Evolutionary conservation across 306 rosid genomes (phyloP).

Genomic region (Lathyrus sativus): DNA sequence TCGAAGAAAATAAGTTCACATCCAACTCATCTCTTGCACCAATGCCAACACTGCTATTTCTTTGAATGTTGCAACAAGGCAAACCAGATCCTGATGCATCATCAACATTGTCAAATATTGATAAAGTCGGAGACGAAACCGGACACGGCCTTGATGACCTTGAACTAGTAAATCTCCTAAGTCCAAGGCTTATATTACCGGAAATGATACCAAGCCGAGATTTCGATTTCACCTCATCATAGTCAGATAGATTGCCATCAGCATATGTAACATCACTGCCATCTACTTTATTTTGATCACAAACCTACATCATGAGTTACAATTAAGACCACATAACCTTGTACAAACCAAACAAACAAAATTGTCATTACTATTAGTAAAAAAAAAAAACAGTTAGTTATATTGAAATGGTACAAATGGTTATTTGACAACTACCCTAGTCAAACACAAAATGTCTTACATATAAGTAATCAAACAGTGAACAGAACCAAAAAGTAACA

Average conservation of each 20-base stretch:
- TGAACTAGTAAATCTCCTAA: slow-evolving; percentile 78
- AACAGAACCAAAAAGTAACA: slow-evolving; percentile 13
- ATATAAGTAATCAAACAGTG: slow-evolving; percentile 5
- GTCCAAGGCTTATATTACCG: neutral
- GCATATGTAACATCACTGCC: slow-evolving; percentile 46
- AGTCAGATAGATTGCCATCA: slow-evolving; percentile 47
- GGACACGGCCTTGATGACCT: slow-evolving; percentile 78
- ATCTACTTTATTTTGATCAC: slow-evolving; percentile 60
- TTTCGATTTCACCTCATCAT: slow-evolving; percentile 51
- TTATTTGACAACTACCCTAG: neutral
- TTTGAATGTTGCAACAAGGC: neutral
- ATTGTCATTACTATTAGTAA: slow-evolving; percentile 1
- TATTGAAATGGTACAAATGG: neutral
- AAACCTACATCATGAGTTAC: slow-evolving; percentile 56
- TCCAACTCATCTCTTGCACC: slow-evolving; percentile 48
- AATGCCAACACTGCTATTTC: slow-evolving; percentile 42
- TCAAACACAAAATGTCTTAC: too few species aligned
- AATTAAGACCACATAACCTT: slow-evolving; percentile 26
- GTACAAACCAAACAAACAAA: slow-evolving; percentile 28
- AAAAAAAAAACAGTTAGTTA: neutral
- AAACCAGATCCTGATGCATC: slow-evolving; percentile 17
- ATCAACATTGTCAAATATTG: slow-evolving; percentile 60
- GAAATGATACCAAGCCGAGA: slow-evolving; percentile 1
- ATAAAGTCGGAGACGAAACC: slow-evolving; percentile 55
- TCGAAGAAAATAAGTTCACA: slow-evolving; percentile 52